Evolutionary conservation across 2,329 filamentous ascomycete species (phyloP).

Genomic region (Blastomyces silverae): DNA sequence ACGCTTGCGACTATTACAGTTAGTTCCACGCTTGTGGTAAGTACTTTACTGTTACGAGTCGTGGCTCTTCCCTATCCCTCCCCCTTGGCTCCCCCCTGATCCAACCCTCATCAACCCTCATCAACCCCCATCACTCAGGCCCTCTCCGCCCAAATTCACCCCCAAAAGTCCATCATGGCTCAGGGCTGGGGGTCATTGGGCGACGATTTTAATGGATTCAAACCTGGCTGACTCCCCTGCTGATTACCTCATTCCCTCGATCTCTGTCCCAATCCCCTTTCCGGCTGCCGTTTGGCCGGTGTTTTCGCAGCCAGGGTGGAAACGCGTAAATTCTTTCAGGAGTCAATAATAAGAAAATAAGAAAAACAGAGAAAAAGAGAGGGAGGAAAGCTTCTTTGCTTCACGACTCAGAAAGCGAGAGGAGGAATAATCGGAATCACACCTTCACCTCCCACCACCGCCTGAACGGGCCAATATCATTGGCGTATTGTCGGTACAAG

Average conservation of each 20-base stretch:
- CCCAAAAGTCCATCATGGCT: background rate
- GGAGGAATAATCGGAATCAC: background rate
- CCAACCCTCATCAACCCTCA: background rate
- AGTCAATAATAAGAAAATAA: background rate
- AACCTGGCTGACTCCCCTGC: background rate
- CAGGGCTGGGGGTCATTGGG: background rate
- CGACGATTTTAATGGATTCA: background rate
- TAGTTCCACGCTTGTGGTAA: conserved; percentile 4
- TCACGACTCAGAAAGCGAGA: background rate
- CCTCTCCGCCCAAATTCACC: background rate
- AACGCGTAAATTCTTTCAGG: background rate
- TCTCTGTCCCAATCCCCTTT: background rate
- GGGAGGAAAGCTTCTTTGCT: background rate
- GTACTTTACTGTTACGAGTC: background rate
- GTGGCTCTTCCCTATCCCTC: background rate
- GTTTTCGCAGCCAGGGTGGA: background rate
- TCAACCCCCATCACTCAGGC: background rate
- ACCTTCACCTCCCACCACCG: background rate
- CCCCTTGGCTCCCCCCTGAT: background rate
- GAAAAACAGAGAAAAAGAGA: background rate
- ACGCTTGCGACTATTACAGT: conserved; percentile 9
- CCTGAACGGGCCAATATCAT: background rate
- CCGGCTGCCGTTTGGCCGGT: background rate
- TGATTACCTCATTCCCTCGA: background rate
- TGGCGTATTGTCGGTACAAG: conserved; percentile 3